Conservation (phyloP, 140 eudicot genomes). For the Stevia rebaudiana region DNA sequence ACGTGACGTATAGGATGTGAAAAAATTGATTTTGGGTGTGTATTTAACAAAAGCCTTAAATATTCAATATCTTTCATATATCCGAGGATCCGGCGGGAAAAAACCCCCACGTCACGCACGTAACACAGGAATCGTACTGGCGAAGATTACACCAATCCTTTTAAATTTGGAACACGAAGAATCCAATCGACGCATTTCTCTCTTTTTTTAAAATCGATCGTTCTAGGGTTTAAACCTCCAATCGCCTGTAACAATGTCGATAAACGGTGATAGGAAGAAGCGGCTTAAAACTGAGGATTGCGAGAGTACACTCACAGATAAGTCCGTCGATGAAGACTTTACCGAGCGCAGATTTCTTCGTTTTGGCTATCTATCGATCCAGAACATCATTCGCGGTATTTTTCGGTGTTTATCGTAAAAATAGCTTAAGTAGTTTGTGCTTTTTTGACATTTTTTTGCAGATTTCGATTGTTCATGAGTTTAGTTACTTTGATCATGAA, state of each 20-base stretch:
- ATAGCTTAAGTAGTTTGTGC: background rate
- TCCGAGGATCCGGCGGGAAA: slow-evolving; percentile 7
- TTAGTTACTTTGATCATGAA: background rate
- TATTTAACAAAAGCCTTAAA: too few species aligned
- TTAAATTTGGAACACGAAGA: background rate
- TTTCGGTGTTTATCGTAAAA: background rate
- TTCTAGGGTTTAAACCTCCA: slow-evolving; percentile 7
- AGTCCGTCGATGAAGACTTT: background rate
- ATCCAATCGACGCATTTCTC: background rate
- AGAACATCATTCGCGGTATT: slow-evolving; percentile 20
- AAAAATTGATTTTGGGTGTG: too few species aligned
- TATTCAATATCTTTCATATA: too few species aligned
- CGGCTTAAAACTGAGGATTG: background rate
- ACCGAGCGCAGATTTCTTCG: slow-evolving; percentile 24
- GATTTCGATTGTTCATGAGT: background rate
- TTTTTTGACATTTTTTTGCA: background rate
- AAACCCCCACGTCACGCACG: background rate
- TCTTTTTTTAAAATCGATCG: background rate
- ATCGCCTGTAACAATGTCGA: slow-evolving; percentile 6
- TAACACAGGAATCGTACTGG: background rate
- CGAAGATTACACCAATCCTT: background rate
- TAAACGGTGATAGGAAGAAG: background rate
- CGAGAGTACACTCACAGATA: background rate
- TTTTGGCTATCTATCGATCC: slow-evolving; percentile 23
- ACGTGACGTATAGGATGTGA: too few species aligned